Evolutionary conservation across 2,329 filamentous ascomycete genomes (phyloP).

Genomic region (Fusarium floridanum): DNA sequence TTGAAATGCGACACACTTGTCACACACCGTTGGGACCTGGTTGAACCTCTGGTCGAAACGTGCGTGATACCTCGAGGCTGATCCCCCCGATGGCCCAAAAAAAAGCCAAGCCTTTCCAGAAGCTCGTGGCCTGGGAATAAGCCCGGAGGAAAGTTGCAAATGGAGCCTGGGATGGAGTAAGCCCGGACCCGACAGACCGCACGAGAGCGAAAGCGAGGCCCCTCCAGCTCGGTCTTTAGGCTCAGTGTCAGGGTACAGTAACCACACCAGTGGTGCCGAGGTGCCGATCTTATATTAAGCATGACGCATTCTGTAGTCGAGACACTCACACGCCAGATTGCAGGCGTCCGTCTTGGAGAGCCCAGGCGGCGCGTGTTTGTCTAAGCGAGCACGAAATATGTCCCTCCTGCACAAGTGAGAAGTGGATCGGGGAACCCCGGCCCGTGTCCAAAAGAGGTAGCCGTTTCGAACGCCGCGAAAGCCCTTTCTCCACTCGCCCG

Average conservation of each 20-base stretch:
- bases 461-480: conserved; percentile 37
- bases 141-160: conserved; percentile 3
- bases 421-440: background rate
- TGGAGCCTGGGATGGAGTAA: background rate
- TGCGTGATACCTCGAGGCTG: background rate
- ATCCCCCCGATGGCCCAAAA: background rate
- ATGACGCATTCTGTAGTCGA: conserved; percentile 8
- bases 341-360: background rate
- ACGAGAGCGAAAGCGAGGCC: background rate
- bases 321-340: conserved; percentile 8
- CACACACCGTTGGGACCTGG: conserved; percentile 15
- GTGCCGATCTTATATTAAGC: conserved; percentile 28
- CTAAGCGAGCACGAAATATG: conserved; percentile 24
- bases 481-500: conserved; percentile 21
- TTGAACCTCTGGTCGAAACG: conserved; percentile 1
- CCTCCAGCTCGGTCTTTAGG: background rate
- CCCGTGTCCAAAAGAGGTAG: conserved; percentile 36
- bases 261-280: conserved; percentile 22
- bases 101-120: conserved; percentile 19
- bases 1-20: conserved; percentile 24
- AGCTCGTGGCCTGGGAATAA: conserved; percentile 17
- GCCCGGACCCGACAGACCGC: conserved; percentile 3
- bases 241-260: background rate
- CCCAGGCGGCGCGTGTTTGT: background rate
- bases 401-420: background rate